Evolutionary conservation across 768 basidiomycete species (phyloP).

Genomic region (Macrocybe gigantea): DNA sequence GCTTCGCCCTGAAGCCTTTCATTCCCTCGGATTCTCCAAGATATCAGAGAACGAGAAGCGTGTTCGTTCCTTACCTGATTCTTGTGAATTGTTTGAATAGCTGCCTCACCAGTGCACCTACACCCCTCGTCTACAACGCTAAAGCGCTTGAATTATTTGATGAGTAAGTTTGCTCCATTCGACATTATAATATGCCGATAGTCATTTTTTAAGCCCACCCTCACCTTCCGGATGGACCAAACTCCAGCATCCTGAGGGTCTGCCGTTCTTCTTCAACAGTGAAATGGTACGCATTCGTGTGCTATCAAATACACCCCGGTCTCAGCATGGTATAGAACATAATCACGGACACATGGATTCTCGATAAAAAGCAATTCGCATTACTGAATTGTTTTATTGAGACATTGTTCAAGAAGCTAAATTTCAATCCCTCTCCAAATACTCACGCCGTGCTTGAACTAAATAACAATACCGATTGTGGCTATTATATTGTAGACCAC

Average conservation of each 20-base stretch:
- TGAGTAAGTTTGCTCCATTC: not conserved
- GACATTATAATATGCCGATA: not conserved
- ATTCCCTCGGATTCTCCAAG: too few relatives aligned
- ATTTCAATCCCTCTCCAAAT: constrained; percentile 13
- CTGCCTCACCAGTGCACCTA: too few relatives aligned
- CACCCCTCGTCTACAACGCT: too few relatives aligned
- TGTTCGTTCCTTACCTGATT: too few relatives aligned
- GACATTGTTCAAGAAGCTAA: constrained; percentile 11
- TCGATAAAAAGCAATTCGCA: constrained; percentile 13
- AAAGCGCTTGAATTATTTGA: too few relatives aligned
- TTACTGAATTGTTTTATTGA: constrained; percentile 16
- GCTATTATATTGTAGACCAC: constrained; percentile 41
- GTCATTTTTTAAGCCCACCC: not conserved
- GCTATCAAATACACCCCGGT: too few relatives aligned
- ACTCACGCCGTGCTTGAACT: constrained; percentile 34
- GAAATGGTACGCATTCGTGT: constrained; percentile 18
- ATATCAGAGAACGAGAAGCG: too few relatives aligned
- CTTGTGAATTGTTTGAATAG: too few relatives aligned
- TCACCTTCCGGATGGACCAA: constrained; percentile 19
- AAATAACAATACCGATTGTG: constrained; percentile 19
- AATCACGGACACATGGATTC: constrained; percentile 35
- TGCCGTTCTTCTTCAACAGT: constrained; percentile 21
- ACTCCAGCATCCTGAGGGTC: constrained; percentile 24
- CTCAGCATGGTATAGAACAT: constrained; percentile 20
- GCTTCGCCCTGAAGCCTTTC: too few relatives aligned